Conservation (phyloP, 2,329 filamentous ascomycete genomes). For the Talaromyces atroroseus region DNA sequence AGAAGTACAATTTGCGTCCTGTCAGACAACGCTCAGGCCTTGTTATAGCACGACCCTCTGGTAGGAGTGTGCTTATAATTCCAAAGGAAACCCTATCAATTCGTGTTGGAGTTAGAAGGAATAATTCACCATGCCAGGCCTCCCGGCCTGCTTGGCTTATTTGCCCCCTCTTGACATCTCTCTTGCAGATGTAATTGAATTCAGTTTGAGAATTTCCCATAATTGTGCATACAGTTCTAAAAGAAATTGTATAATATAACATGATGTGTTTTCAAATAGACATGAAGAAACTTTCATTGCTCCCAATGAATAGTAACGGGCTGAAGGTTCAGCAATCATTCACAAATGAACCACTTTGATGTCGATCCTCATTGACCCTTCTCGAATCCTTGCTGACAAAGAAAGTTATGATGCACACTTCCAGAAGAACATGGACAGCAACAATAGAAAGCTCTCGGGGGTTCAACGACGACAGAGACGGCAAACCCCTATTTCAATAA, state of each 20-base stretch:
- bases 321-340: not conserved
- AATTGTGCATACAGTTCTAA: not conserved
- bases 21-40: too few relatives aligned
- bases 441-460: not conserved
- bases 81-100: too few relatives aligned
- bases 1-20: too few relatives aligned
- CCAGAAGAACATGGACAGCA: not conserved
- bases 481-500: conserved; percentile 62
- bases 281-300: not conserved
- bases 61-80: too few relatives aligned
- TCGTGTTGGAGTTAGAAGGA: too few relatives aligned
- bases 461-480: conserved; percentile 43
- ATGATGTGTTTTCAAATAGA: not conserved
- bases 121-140: too few relatives aligned
- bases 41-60: too few relatives aligned
- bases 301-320: not conserved
- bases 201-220: not conserved
- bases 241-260: not conserved
- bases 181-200: not conserved
- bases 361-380: not conserved
- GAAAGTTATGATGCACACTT: not conserved
- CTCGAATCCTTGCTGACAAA: not conserved
- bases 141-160: too few relatives aligned
- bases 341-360: not conserved
- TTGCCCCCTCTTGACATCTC: not conserved